Conservation (phyloP, 73 alveolate species). For the Paramecium sexaurelia region DNA sequence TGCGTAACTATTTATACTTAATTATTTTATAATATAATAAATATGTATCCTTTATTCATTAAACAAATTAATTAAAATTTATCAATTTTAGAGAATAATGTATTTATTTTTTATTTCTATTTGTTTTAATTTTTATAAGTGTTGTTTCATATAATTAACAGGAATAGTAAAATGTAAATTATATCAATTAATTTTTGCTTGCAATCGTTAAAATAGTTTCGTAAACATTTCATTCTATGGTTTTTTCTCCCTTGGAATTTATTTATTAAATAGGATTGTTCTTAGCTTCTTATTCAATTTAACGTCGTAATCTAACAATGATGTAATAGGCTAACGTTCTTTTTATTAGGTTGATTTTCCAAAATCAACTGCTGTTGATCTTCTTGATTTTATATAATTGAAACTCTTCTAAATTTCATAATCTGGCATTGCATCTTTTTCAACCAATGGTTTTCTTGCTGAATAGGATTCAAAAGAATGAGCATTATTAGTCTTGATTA, state of each 20-base stretch:
- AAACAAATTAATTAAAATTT: neutral
- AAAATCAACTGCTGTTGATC: neutral
- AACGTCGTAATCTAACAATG: conserved; percentile 11
- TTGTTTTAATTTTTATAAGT: no score
- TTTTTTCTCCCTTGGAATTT: neutral
- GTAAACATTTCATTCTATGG: neutral
- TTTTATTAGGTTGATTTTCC: neutral
- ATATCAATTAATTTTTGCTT: neutral
- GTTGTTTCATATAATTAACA: no score
- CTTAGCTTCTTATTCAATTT: neutral
- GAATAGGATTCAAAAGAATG: conserved; percentile 59
- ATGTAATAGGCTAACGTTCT: neutral
- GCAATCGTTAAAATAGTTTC: neutral
- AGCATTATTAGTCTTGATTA: neutral
- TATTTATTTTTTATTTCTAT: neutral
- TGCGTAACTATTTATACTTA: neutral
- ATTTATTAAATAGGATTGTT: neutral
- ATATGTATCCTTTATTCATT: neutral
- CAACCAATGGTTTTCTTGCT: conserved; percentile 25
- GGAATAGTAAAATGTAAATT: neutral
- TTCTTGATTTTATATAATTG: neutral
- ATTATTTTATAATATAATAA: neutral
- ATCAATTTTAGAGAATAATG: no score
- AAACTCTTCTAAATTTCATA: neutral
- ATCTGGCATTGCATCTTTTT: conserved; percentile 51